These are phyloP conservation scores for Phytophthora cactorum DNA, from an alignment of 352 stramenopile species.

Conservation along the genomic window DNA sequence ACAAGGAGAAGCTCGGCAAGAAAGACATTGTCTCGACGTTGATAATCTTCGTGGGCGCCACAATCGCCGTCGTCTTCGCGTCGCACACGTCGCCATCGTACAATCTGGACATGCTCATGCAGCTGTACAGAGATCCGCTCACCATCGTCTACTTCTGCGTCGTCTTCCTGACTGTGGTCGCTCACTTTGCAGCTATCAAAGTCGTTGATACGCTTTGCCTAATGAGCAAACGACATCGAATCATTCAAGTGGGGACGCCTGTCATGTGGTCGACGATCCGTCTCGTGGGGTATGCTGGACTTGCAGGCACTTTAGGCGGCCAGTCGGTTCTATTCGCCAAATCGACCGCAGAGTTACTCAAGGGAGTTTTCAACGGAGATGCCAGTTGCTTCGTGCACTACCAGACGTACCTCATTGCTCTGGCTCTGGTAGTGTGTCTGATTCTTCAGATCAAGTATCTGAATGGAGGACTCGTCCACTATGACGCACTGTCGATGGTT, in stretches of 20 bases:
- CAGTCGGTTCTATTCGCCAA: conserved; percentile 90
- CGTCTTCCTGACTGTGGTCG: conserved; percentile 35
- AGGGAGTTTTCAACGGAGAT: conserved; percentile 71
- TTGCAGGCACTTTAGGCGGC: conserved; percentile 79
- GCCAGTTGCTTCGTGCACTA: conserved; percentile 60
- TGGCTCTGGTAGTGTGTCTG: conserved; percentile 70
- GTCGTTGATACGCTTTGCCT: conserved; percentile 72
- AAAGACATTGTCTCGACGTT: conserved; percentile 85
- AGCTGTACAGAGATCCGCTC: conserved; percentile 77
- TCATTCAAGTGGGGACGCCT: conserved; percentile 75
- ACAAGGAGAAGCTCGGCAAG: conserved; percentile 85
- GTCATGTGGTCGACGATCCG: conserved; percentile 69
- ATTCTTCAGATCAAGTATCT: conserved; percentile 82
- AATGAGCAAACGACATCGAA: conserved; percentile 73
- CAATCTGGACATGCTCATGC: conserved; percentile 78
- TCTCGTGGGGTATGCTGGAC: conserved; percentile 78
- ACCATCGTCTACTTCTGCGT: conserved; percentile 69
- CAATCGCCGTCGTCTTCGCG: conserved; percentile 83
- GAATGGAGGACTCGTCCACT: conserved; percentile 78
- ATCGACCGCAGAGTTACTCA: conserved; percentile 78
- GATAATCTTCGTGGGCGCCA: conserved; percentile 85
- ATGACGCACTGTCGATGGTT: conserved; percentile 85
- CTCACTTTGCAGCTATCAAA: conserved; percentile 72
- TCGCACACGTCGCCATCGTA: conserved; percentile 87
- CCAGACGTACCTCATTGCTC: conserved; percentile 67